Base-by-base conservation (phyloP, 441 rosid genomes). In the Populus tomentosa region DNA sequence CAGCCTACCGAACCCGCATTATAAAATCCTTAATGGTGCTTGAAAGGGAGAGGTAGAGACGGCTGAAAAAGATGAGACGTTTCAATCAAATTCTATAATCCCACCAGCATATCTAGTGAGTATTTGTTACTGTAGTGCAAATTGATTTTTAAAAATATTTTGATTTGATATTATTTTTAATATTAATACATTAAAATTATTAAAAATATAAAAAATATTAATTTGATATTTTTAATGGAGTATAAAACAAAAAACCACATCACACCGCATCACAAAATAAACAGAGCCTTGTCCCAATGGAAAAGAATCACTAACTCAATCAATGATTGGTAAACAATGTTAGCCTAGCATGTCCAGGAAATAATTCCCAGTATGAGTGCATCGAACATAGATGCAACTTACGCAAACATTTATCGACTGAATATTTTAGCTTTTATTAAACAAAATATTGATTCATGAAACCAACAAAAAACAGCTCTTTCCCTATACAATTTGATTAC, bases 401-500 rank as follows among this genome's bases (percentile, higher is more conserved):
- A 13, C 14, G 26, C 7, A 46, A 9, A 9, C 30, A 53, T 40
- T 11, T 65, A 74, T 68, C 30, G 40, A 67, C 71, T 69, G 28
- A 62, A 18, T 6, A 33, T 2, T 24, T 26, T 18, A 38, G 4
- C 11, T 66, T 30, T 67, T 28, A 74, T 77, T 74, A 62, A 69
- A 63, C 46, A 66, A 23, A 74, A 30, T 11, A 72, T 53, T 0
- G 66, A 81, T 75, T 50, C 74, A 71, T 61, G 77, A 78, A 63
- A 67, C 74, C 75, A 32, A 21, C 62, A n/a, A 32, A 64, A 78
- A 23, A 67, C 65, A 67, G 69, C 70, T 72, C 64, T 76, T 75
- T 67, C 20, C 35, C 76, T 80, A 38, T 80, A 46, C 67, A 71
- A 50, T 71, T 78, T 70, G 75, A 75, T 26, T 76, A 69, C 80